Evolutionary conservation across 1,139 yeast species (phyloP).

Genomic region (Protomyces lactucae-debilis): DNA sequence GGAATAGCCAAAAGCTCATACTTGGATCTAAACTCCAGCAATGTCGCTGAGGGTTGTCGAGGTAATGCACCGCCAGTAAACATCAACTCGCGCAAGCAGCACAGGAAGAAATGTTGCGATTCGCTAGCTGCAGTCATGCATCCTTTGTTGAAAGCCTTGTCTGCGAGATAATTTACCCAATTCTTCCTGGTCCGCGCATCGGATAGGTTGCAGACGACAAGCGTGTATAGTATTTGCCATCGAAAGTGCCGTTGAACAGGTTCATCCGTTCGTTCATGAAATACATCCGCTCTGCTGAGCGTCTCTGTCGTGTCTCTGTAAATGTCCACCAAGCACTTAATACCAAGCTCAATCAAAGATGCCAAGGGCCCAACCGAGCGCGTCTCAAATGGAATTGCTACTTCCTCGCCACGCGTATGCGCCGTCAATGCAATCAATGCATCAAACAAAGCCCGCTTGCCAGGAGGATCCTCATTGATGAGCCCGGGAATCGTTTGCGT

Average conservation of each 20-base stretch:
- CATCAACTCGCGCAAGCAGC: slow-evolving; percentile 5
- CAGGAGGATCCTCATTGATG: slow-evolving; percentile 21
- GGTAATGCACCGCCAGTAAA: neutral
- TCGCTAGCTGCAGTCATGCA: slow-evolving; percentile 1
- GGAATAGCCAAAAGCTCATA: slow-evolving; percentile 8
- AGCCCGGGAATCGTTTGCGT: slow-evolving; percentile 7
- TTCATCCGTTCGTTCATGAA: neutral
- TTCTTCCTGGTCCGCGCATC: slow-evolving; percentile 3
- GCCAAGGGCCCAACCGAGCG: slow-evolving; percentile 5
- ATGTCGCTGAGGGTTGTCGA: neutral
- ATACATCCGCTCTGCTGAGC: neutral
- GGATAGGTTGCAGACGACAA: neutral
- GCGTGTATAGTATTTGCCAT: slow-evolving; percentile 13
- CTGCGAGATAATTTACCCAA: slow-evolving; percentile 4
- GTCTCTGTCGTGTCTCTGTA: neutral
- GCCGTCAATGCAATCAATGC: slow-evolving; percentile 13
- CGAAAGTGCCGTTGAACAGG: neutral
- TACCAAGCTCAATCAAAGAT: neutral
- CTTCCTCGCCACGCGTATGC: slow-evolving; percentile 8
- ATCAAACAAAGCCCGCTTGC: slow-evolving; percentile 15
- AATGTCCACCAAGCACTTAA: slow-evolving; percentile 13
- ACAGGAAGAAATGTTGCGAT: slow-evolving; percentile 7
- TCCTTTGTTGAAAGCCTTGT: neutral
- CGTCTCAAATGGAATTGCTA: neutral
- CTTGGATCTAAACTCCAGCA: slow-evolving; percentile 1